Evolutionary conservation across 2,329 filamentous ascomycete genomes (phyloP).

Genomic region (Diaporthe longicolla): DNA sequence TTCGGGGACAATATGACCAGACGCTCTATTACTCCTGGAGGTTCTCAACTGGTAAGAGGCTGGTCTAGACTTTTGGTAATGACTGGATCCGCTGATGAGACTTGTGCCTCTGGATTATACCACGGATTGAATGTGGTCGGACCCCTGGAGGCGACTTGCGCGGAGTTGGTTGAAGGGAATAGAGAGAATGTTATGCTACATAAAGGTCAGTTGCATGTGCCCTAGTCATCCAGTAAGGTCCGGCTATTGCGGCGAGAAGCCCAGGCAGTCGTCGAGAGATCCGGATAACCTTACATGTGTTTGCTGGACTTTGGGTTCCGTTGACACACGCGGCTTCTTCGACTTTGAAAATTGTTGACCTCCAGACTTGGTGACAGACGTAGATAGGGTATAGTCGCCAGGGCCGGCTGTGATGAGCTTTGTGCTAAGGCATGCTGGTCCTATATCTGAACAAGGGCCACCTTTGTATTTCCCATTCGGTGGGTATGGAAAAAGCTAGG

Average conservation of each 20-base stretch:
- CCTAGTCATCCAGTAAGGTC: neutral
- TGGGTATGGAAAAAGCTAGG: constrained; percentile 25
- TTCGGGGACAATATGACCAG: neutral
- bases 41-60: neutral
- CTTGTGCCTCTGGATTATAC: neutral
- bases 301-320: neutral
- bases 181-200: constrained; percentile 14
- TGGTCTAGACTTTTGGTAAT: neutral
- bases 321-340: constrained; percentile 4
- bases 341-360: constrained; percentile 10
- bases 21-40: neutral
- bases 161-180: constrained; percentile 1
- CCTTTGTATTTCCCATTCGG: constrained; percentile 22
- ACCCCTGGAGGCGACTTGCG: neutral
- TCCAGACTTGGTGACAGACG: neutral
- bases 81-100: neutral
- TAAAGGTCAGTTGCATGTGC: constrained; percentile 23
- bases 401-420: constrained; percentile 21
- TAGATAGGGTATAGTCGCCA: constrained; percentile 21
- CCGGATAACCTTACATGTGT: constrained; percentile 14
- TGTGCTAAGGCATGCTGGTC: constrained; percentile 33
- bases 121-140: neutral
- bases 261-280: neutral
- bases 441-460: constrained; percentile 26
- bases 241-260: neutral